A percentile compares a stretch with the other conserved stretches of the same genome.
These are phyloP conservation scores for Teratosphaeria viscida DNA, from an alignment of 2,329 filamentous ascomycete genomes.

Conservation along the genomic window DNA sequence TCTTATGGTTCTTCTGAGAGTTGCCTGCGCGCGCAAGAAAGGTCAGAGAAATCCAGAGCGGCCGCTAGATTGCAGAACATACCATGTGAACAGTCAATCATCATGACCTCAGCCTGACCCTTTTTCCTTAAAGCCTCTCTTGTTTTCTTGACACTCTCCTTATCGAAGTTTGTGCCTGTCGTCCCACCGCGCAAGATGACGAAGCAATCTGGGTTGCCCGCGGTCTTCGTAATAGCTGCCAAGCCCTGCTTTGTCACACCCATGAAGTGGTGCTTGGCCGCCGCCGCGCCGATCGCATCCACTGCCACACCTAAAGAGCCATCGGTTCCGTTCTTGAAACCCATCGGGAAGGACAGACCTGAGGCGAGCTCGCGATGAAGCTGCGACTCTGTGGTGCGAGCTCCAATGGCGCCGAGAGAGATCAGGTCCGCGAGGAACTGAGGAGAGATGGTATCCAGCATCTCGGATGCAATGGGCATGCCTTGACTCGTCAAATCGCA, in stretches of 20 bases:
- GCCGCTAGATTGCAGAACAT: constrained; percentile 25
- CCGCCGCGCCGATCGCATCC: constrained; percentile 77
- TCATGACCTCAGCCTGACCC: constrained; percentile 77
- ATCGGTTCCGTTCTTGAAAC: constrained; percentile 99
- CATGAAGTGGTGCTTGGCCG: constrained; percentile 90
- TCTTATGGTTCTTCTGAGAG: constrained; percentile 93
- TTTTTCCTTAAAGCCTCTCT: constrained; percentile 73
- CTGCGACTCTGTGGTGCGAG: constrained; percentile 92
- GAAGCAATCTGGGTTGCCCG: constrained; percentile 93
- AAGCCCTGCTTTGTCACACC: constrained; percentile 96
- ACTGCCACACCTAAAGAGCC: constrained; percentile 84
- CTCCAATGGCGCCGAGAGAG: constrained; percentile 89
- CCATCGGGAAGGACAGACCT: constrained; percentile 91
- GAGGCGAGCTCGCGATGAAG: constrained; percentile 92
- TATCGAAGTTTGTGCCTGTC: constrained; percentile 88
- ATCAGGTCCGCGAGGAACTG: constrained; percentile 96
- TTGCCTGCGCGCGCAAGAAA: constrained; percentile 52
- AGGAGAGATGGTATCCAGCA: constrained; percentile 97
- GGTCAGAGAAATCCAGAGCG: not conserved
- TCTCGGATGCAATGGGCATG: constrained; percentile 93
- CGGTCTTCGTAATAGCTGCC: constrained; percentile 86
- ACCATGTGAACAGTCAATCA: constrained; percentile 98
- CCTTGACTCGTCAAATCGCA: constrained; percentile 75
- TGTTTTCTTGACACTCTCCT: constrained; percentile 65
- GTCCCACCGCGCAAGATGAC: constrained; percentile 88